phyloP scores from a whole-genome alignment of 441 rosid genomes.

The Croton laevigatus region DNA sequence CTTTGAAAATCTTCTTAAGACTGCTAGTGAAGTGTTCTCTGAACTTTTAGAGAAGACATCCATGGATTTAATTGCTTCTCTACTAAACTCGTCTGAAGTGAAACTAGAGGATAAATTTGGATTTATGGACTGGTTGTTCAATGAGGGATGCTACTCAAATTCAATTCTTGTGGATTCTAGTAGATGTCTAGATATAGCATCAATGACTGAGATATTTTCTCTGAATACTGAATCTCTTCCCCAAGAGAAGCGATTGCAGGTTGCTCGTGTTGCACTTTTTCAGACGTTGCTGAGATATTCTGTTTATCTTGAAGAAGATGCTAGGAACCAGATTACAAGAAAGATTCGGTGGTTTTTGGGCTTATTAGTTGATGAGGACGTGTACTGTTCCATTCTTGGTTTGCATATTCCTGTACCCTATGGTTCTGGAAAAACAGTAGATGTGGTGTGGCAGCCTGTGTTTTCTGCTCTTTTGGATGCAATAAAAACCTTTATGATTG shows the following conservation, averaged over 20 bases:
- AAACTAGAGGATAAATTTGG: conserved; percentile 50
- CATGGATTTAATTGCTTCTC: conserved; percentile 51
- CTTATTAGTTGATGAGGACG: conserved; percentile 47
- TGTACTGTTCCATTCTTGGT: conserved; percentile 60
- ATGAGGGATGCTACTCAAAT: conserved; percentile 30
- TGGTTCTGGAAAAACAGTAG: conserved; percentile 48
- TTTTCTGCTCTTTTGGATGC: conserved; percentile 58
- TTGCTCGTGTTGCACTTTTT: conserved; percentile 56
- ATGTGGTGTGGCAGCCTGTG: conserved; percentile 63
- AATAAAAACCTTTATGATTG: conserved; percentile 67
- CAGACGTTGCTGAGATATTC: conserved; percentile 58
- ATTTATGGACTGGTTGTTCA: conserved; percentile 61
- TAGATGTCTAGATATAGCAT: conserved; percentile 24
- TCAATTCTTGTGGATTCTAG: conserved; percentile 26
- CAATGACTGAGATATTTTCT: conserved; percentile 49
- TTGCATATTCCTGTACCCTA: conserved; percentile 55
- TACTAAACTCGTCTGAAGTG: conserved; percentile 57
- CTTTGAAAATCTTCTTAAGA: conserved; percentile 41
- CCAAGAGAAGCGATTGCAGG: conserved; percentile 33
- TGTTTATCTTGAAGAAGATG: conserved; percentile 45
- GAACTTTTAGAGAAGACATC: conserved; percentile 77
- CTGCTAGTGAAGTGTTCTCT: conserved; percentile 61
- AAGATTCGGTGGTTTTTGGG: conserved; percentile 75
- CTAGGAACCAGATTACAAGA: conserved; percentile 39
- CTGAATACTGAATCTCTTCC: conserved; percentile 37